A percentile compares a stretch with the other conserved stretches of the same genome.
These are phyloP conservation scores for Botrytis elliptica DNA, from an alignment of 2,329 filamentous ascomycete genomes.

Conservation along the genomic window DNA sequence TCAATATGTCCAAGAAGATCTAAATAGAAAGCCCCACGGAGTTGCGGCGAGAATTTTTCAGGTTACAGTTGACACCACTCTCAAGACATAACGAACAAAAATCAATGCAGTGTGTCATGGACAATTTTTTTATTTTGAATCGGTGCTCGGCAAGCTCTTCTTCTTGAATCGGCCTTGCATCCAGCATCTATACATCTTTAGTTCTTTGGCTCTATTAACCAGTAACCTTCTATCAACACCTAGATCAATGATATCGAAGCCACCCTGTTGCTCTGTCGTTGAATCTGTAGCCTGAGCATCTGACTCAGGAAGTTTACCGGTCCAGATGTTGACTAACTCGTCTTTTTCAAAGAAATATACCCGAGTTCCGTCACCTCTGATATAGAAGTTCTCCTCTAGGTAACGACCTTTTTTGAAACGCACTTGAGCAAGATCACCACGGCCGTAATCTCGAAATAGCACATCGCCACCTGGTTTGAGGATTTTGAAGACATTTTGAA, in stretches of 20 bases:
- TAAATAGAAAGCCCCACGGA: background rate
- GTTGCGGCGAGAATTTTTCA: background rate
- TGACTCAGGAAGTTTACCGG: constrained; percentile 41
- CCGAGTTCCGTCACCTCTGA: constrained; percentile 88
- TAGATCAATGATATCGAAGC: constrained; percentile 73
- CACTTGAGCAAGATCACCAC: constrained; percentile 93
- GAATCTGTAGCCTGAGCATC: constrained; percentile 20
- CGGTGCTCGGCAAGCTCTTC: constrained; percentile 7
- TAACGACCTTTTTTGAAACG: constrained; percentile 95
- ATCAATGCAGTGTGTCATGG: background rate
- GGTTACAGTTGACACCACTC: background rate
- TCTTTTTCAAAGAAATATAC: constrained; percentile 96
- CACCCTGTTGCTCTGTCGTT: constrained; percentile 28
- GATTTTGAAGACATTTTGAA: constrained; percentile 76
- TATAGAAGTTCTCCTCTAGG: constrained; percentile 95
- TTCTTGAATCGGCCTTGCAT: constrained; percentile 81
- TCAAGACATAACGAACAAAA: background rate
- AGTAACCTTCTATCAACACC: constrained; percentile 85
- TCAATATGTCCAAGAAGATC: background rate
- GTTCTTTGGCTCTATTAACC: constrained; percentile 82
- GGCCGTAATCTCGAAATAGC: constrained; percentile 93
- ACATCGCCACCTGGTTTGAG: constrained; percentile 92
- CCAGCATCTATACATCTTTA: constrained; percentile 99
- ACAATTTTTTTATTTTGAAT: background rate
- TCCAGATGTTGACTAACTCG: constrained; percentile 79